Evolutionary conservation across 2,329 filamentous ascomycete species (phyloP), one percentile per base, ranked within the genome.

Genomic region (Ophiosphaerella narmari): DNA sequence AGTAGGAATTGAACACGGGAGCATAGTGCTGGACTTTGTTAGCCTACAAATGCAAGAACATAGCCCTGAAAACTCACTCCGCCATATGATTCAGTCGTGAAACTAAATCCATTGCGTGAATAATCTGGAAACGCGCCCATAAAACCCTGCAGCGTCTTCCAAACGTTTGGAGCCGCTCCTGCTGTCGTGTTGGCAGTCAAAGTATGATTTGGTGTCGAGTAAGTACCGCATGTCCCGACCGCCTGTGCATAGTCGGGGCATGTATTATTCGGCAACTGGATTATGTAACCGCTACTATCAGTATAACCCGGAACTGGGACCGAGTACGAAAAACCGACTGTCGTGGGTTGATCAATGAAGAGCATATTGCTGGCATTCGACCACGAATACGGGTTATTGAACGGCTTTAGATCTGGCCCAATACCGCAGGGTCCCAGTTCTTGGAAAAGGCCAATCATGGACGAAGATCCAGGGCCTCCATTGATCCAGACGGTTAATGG

Each of bases 331-430:
- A 85, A 81, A 1, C 84, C 84, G 4, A 83, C 80, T 39, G 82
- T 79, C 8, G 78, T 80, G 7, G 83, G 87, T 67, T 89, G 82
- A 59, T 90, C 86, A 58, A 90, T 82, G 70, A 87, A 89, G 13
- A 90, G 80, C 79, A 88, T 82, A 57, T 88, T 88, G 54, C 80
- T 81, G 21, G 82, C 78, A 57, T 83, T 82, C 52, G 83, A 85
- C 82, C 84, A 87, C 1, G 83, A 83, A 72, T 81, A 84, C 0
- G 82, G 81, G 57, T 87, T 87, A 62, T 82, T 81, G 39, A 78
- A 79, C 33, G 82, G 78, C 36, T 73, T 68, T 37, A 73, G 60
- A 50, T 77, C 65, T 4, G 62, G 59, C 8, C 80, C 78, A 26
- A 86, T 73, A 8, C 67, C 67, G 62, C 83, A 86, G 7, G 82